Evolutionary conservation across 805 yeast genomes (phyloP), one percentile per base, ranked within the genome.

Genomic region (Vanderwaltozyma polyspora): DNA sequence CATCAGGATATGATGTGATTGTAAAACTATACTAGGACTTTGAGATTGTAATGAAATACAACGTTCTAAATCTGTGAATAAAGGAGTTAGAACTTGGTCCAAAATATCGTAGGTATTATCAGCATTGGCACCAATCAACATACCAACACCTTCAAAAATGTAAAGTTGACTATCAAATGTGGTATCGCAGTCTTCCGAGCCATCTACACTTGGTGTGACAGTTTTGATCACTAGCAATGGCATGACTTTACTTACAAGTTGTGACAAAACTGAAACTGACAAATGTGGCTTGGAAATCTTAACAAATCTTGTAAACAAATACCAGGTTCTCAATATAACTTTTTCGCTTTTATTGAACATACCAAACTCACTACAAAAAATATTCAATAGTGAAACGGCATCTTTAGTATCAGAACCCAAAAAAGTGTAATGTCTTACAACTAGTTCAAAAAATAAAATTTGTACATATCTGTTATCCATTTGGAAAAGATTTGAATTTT

Each of bases 311-410:
- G 78, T 78, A 47, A 89, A 84, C 42, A 87, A 64, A 55, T 84
- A 89, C 95, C 97, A 91, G 28, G 93, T 70, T 55, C 96, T 76
- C 36, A 74, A 67, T 48, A 86, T 76, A 4, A 87, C 95, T 41
- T 75, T 79, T 38, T 71, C 79, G 44, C 70, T 67, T 5, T 68
- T 64, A 59, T 79, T 84, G 56, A 84, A 86, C 41, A 89, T 71
- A 12, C 96, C 97, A 45, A 78, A 69, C 24, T 76, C 76, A 13
- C 91, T 75, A 29, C 85, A 74, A 52, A 91, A 89, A 16, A 82
- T 70, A 45, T 82, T 81, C 38, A 89, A 63, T 14, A 85, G 73
- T 9, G 82, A 63, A 27, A 81, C 62, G 19, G 67, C 72, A 31
- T 64, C 59, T 43, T 70, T 72, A 35, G 62, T 56, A 18, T 47